Evolutionary conservation across 768 basidiomycete species (phyloP).

Genomic region (Termitomyces sp.): DNA sequence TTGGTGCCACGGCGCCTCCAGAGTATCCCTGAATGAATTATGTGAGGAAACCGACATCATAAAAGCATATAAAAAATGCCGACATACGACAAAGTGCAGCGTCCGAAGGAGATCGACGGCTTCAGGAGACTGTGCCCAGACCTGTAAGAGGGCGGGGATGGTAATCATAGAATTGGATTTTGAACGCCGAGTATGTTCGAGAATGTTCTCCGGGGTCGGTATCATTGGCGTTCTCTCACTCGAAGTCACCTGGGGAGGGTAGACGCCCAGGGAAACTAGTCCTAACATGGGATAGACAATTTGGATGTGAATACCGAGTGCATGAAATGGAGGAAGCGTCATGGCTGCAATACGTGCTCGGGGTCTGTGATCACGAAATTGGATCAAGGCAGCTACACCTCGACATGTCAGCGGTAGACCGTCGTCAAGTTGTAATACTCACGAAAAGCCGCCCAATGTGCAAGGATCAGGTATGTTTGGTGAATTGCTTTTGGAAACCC

Average conservation of each 20-base stretch:
- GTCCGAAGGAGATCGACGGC: constrained; percentile 19
- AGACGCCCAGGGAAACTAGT: constrained; percentile 15
- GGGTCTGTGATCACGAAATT: constrained; percentile 9
- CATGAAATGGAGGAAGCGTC: constrained; percentile 28
- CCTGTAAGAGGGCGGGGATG: constrained; percentile 24
- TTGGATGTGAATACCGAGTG: constrained; percentile 20
- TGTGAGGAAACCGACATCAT: neutral
- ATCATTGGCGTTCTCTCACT: constrained; percentile 21
- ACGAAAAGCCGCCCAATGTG: constrained; percentile 22
- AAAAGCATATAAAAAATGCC: neutral
- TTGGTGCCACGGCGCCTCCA: constrained; percentile 26
- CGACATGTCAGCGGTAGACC: neutral
- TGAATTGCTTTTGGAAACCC: constrained; percentile 31
- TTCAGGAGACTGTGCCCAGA: constrained; percentile 20
- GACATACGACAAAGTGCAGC: constrained; percentile 22
- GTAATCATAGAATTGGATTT: constrained; percentile 18
- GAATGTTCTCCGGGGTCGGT: constrained; percentile 29
- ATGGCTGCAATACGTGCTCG: constrained; percentile 16
- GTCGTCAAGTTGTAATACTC: constrained; percentile 1
- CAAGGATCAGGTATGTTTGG: constrained; percentile 15
- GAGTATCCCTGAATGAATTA: constrained; percentile 16
- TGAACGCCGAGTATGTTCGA: constrained; percentile 18
- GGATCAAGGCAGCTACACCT: constrained; percentile 4
- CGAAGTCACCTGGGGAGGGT: constrained; percentile 19
- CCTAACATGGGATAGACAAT: constrained; percentile 20